Base-by-base conservation (phyloP, 441 rosid genomes). In the Biscutella laevigata region DNA sequence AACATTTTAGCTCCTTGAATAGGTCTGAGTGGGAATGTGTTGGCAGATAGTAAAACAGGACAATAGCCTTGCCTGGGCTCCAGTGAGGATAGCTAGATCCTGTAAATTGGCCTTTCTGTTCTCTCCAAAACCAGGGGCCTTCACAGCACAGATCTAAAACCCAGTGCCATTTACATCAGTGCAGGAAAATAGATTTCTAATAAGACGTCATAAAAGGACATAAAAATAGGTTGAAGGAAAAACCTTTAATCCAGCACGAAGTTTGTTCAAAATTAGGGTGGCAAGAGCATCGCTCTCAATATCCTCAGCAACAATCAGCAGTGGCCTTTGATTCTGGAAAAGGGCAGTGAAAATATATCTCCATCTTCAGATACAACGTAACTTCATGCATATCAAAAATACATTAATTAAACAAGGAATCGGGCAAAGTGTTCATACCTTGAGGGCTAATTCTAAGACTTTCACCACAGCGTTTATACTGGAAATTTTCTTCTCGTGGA, bases 121-220 rank as follows among this genome's bases (percentile, higher is more conserved):
- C 62, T 89, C 97, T 57, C 95, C 97, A 61, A 89, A 86, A 11
- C 88, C 88, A 47, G 94, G 89, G 29, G 94, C 95, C 59, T 86
- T 84, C 21, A 86, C 76, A 36, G 95, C 84, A 66, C 95, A 89
- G 10, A 86, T 82, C 96, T 87, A 26, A 14, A 57, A 33, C 6
- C 5, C 17, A 20, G 22, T 30, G 29, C 22, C 43, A 25, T 4
- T 16, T 20, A 51, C 34, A 34, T 20, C 37, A 59, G 41, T 15
- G 8, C 32, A 54, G 44, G 4, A 25, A 33, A 11, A 15, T 28
- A 16, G 28, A n/a, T 27, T n/a, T 13, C 5, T 16, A 30, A 14
- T 15, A 7, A 29, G 30, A 48, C 4, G 0, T 17, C 4, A 33
- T 10, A 24, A 34, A 16, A 12, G 20, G 33, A 65, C 6, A 29